A percentile compares a stretch with the other conserved stretches of the same genome.
Conservation (phyloP, 768 basidiomycete genomes). For the Suillus discolor region DNA sequence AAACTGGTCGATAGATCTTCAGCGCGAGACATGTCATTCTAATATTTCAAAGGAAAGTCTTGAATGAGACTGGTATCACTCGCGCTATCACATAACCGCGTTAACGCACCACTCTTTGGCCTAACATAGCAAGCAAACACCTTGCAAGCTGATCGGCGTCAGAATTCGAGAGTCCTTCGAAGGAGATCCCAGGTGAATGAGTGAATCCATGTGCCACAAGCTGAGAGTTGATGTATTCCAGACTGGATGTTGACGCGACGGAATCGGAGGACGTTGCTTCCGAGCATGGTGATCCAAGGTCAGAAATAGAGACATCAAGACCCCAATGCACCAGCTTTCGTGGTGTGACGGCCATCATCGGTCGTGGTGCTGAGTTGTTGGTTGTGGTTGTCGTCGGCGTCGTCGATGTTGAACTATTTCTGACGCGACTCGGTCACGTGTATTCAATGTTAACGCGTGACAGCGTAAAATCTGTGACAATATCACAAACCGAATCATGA, state of each 20-base stretch:
- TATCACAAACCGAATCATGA: background rate
- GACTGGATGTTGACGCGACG: slow-evolving; percentile 54
- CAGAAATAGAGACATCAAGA: slow-evolving; percentile 43
- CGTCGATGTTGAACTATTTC: slow-evolving; percentile 7
- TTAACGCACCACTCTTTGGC: slow-evolving; percentile 71
- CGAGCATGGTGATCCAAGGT: slow-evolving; percentile 43
- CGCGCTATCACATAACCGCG: background rate
- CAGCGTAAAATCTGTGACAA: background rate
- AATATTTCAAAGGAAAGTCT: slow-evolving; percentile 19
- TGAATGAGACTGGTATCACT: slow-evolving; percentile 1
- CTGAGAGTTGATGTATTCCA: slow-evolving; percentile 83
- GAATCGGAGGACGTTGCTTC: slow-evolving; percentile 49
- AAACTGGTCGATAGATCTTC: slow-evolving; percentile 77
- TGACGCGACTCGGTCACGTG: slow-evolving; percentile 33
- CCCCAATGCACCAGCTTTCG: slow-evolving; percentile 58
- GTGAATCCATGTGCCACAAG: slow-evolving; percentile 82
- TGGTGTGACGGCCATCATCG: slow-evolving; percentile 34
- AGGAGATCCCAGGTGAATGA: slow-evolving; percentile 59
- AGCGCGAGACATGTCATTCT: slow-evolving; percentile 79
- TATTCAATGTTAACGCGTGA: slow-evolving; percentile 2
- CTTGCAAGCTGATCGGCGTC: slow-evolving; percentile 64
- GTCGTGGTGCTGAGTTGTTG: background rate
- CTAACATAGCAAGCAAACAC: slow-evolving; percentile 74
- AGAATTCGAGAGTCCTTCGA: slow-evolving; percentile 62
- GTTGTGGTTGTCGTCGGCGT: background rate